Conservation (phyloP, 208 protist genomes). For the Angomonas ambiguus region DNA sequence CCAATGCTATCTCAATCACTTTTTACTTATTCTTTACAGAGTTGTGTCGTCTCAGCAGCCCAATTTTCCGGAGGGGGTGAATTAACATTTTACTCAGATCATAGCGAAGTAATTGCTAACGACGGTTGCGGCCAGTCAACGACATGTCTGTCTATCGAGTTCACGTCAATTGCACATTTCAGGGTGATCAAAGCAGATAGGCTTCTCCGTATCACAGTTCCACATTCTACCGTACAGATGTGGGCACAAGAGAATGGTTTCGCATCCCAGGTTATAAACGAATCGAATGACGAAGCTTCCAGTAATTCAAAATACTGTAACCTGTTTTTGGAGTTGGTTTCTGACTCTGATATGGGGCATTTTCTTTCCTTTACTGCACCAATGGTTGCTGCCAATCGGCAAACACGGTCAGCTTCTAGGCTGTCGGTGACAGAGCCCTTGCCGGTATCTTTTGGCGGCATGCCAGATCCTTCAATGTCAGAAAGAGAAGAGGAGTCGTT, state of each 20-base stretch:
- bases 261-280: conserved; percentile 39
- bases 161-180: conserved; percentile 62
- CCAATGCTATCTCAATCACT: conserved; percentile 60
- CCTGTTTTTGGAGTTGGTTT: conserved; percentile 44
- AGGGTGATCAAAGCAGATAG: conserved; percentile 58
- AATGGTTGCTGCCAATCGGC: conserved; percentile 45
- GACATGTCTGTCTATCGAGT: conserved; percentile 53
- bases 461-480: not conserved
- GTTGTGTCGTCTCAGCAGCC: conserved; percentile 58
- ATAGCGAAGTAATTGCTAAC: conserved; percentile 49
- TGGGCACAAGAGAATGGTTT: conserved; percentile 73
- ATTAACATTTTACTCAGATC: conserved; percentile 56
- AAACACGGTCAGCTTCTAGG: conserved; percentile 57
- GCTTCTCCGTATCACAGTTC: conserved; percentile 71
- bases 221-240: conserved; percentile 22
- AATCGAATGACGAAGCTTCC: not conserved
- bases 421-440: conserved; percentile 72
- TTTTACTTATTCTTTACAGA: conserved; percentile 38
- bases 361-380: conserved; percentile 62
- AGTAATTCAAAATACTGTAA: conserved; percentile 17
- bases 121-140: conserved; percentile 46
- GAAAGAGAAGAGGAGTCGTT: not conserved
- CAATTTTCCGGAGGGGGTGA: conserved; percentile 55
- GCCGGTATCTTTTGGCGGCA: conserved; percentile 3
- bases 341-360: conserved; percentile 34